A percentile compares a stretch with the other conserved stretches of the same genome.
Conservation (phyloP, 805 yeast genomes). For the Lachancea sp. region DNA sequence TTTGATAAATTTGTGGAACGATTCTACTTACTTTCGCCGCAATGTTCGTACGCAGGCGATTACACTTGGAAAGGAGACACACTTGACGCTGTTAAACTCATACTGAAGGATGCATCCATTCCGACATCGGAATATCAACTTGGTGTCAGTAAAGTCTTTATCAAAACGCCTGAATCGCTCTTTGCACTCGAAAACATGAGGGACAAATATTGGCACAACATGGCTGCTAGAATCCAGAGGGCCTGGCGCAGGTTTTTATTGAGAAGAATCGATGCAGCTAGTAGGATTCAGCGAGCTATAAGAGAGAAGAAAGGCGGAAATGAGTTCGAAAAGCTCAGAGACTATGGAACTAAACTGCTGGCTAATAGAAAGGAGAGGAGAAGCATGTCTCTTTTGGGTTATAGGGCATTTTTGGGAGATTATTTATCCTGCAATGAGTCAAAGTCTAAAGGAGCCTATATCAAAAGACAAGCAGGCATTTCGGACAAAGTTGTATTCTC, state of each 20-base stretch:
- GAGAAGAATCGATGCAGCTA: slow-evolving; percentile 82
- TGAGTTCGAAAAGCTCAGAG: slow-evolving; percentile 77
- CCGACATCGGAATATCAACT: slow-evolving; percentile 80
- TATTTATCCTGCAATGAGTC: slow-evolving; percentile 77
- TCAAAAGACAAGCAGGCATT: slow-evolving; percentile 64
- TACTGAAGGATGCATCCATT: slow-evolving; percentile 55
- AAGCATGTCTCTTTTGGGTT: slow-evolving; percentile 77
- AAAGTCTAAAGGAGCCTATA: slow-evolving; percentile 70
- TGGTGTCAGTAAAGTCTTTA: slow-evolving; percentile 88
- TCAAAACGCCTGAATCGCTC: slow-evolving; percentile 93
- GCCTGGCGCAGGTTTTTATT: slow-evolving; percentile 87
- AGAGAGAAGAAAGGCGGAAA: slow-evolving; percentile 75
- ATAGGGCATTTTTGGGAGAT: slow-evolving; percentile 90
- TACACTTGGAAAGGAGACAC: slow-evolving; percentile 59
- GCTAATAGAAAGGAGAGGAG: slow-evolving; percentile 83
- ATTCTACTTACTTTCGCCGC: slow-evolving; percentile 78
- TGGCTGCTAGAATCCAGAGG: slow-evolving; percentile 96
- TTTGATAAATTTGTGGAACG: slow-evolving; percentile 95
- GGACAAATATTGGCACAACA: slow-evolving; percentile 94
- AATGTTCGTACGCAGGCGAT: slow-evolving; percentile 89
- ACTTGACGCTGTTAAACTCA: slow-evolving; percentile 47
- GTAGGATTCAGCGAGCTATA: slow-evolving; percentile 74
- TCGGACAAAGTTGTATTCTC: slow-evolving; percentile 71
- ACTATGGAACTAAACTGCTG: slow-evolving; percentile 67
- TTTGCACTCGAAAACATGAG: slow-evolving; percentile 94